Conservation (phyloP, 306 rosid species). For the Dryas octopetala region DNA sequence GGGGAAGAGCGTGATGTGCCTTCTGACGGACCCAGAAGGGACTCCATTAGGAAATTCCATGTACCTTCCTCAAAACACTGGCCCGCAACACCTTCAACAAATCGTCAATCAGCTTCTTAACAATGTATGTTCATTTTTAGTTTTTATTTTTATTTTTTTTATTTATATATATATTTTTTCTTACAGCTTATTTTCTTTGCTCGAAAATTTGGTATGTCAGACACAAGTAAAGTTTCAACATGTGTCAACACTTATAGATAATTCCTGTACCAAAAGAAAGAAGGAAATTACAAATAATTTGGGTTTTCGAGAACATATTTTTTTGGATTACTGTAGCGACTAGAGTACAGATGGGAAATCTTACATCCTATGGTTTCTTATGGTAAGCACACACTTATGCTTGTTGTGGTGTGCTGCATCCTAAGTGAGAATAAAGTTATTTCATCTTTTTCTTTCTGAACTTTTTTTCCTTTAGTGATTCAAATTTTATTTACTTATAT, state of each 20-base stretch:
- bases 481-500: neutral
- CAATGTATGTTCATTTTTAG: conserved; percentile 41
- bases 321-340: neutral
- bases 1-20: conserved; percentile 65
- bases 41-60: conserved; percentile 55
- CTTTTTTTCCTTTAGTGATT: neutral
- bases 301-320: neutral
- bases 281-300: neutral
- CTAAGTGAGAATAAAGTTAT: neutral
- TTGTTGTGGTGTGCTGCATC: neutral
- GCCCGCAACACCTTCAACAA: conserved; percentile 71
- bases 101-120: conserved; percentile 71
- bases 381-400: neutral
- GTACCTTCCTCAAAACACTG: conserved; percentile 70
- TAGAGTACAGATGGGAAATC: neutral
- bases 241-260: too few relatives aligned
- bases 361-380: neutral
- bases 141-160: too few relatives aligned
- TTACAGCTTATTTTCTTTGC: neutral
- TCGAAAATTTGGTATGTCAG: too few relatives aligned
- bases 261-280: too few relatives aligned
- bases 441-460: neutral
- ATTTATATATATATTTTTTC: neutral
- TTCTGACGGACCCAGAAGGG: conserved; percentile 69
- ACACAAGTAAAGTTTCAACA: too few relatives aligned